Conservation (phyloP, 2,329 filamentous ascomycete genomes). For the Colletotrichum euphorbiae region DNA sequence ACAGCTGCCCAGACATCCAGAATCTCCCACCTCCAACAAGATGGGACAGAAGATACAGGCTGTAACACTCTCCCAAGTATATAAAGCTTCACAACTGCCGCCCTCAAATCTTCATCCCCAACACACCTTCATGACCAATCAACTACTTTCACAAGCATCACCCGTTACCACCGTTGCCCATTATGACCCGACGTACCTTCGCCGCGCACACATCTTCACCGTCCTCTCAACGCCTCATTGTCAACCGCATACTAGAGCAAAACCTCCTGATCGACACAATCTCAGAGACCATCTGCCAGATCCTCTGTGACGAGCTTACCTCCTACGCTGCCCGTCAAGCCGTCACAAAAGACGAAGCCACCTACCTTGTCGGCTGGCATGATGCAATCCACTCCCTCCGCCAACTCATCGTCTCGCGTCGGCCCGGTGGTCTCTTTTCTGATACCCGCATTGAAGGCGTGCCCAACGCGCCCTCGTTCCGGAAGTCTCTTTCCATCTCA, state of each 20-base stretch:
- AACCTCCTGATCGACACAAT: background rate
- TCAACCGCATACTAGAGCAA: background rate
- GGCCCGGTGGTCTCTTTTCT: background rate
- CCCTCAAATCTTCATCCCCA: background rate
- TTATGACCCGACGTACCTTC: background rate
- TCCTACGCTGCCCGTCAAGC: background rate
- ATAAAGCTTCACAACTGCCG: background rate
- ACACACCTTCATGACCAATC: background rate
- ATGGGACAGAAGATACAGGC: no score
- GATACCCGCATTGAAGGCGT: background rate
- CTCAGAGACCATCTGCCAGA: slow-evolving; percentile 4
- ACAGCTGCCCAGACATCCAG: no score
- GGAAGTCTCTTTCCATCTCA: background rate
- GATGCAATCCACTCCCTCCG: slow-evolving; percentile 17
- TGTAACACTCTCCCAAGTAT: no score
- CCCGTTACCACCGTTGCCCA: no score
- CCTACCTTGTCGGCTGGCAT: slow-evolving; percentile 24
- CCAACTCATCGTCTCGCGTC: background rate
- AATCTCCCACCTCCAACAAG: no score
- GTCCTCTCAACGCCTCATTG: background rate
- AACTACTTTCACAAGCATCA: background rate
- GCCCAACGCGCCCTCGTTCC: background rate
- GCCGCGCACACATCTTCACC: background rate
- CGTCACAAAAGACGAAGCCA: background rate
- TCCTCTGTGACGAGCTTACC: background rate